A percentile compares a stretch with the other conserved stretches of the same genome.
phyloP scores from a whole-genome alignment of 768 basidiomycete genomes.

The Boletus insuetus region DNA sequence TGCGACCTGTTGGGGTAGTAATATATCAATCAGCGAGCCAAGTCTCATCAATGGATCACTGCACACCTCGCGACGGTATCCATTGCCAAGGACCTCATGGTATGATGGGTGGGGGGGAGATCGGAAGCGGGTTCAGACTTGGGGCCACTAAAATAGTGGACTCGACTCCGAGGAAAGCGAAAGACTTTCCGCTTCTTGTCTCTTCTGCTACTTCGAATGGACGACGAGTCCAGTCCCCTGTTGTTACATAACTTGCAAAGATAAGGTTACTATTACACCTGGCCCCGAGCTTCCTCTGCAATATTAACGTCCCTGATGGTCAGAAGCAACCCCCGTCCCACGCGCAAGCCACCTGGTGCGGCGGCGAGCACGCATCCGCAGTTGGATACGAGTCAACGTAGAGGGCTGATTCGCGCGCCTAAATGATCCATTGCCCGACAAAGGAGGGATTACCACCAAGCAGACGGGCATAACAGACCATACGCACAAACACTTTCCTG shows the following conservation, averaged over 20 bases:
- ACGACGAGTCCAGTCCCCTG: conserved; percentile 7
- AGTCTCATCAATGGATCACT: not conserved
- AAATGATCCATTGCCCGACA: not conserved
- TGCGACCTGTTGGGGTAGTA: not conserved
- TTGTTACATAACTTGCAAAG: conserved; percentile 25
- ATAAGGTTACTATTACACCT: conserved; percentile 25
- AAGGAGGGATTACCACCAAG: not conserved
- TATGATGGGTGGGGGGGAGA: not conserved
- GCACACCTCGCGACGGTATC: conserved; percentile 7
- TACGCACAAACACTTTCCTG: not conserved
- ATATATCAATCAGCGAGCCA: not conserved
- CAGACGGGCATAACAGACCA: not conserved
- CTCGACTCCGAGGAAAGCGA: conserved; percentile 15
- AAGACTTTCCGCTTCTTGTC: conserved; percentile 19
- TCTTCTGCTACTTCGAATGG: conserved; percentile 17
- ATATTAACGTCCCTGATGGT: conserved; percentile 13
- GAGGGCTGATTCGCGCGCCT: not conserved
- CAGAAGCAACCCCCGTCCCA: not conserved
- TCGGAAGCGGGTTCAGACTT: not conserved
- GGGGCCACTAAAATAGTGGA: conserved; percentile 15
- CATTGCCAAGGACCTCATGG: not conserved
- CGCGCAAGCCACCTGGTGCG: not conserved
- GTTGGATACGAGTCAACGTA: not conserved
- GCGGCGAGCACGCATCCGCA: not conserved
- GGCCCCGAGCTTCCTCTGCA: conserved; percentile 13